These are phyloP conservation scores for Polygonum maritimum DNA, from an alignment of 148 eudicot species.

Conservation along the genomic window DNA sequence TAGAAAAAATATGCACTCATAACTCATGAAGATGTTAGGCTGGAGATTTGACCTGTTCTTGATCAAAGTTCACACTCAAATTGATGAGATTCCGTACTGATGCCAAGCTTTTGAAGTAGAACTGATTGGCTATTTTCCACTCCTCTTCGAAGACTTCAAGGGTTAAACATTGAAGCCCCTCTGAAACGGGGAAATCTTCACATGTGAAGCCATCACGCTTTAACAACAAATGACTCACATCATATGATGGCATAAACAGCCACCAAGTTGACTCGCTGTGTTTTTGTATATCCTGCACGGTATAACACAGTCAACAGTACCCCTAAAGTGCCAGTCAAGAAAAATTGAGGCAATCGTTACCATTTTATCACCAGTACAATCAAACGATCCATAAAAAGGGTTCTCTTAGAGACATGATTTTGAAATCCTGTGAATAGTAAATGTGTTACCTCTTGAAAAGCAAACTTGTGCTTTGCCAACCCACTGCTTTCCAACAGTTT, in stretches of 20 bases:
- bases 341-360: not conserved
- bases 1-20: not conserved
- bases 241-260: constrained; percentile 80
- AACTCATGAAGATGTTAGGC: not conserved
- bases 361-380: not conserved
- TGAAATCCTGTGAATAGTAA: not conserved
- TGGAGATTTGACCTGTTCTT: constrained; percentile 50
- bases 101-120: constrained; percentile 78
- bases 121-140: constrained; percentile 58
- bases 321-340: not conserved
- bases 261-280: constrained; percentile 41
- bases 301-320: not conserved
- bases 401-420: not conserved
- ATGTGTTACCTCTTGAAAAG: constrained; percentile 12
- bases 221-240: constrained; percentile 64
- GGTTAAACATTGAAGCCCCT: constrained; percentile 20
- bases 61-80: constrained; percentile 52
- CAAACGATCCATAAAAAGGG: not conserved
- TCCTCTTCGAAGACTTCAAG: constrained; percentile 24
- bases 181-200: constrained; percentile 16
- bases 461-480: constrained; percentile 62
- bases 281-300: constrained; percentile 38
- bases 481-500: constrained; percentile 65
- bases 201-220: constrained; percentile 21
- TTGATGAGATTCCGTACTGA: constrained; percentile 54